Evolutionary conservation across 345 rosid species (phyloP).

Genomic region (Garcia nutans): DNA sequence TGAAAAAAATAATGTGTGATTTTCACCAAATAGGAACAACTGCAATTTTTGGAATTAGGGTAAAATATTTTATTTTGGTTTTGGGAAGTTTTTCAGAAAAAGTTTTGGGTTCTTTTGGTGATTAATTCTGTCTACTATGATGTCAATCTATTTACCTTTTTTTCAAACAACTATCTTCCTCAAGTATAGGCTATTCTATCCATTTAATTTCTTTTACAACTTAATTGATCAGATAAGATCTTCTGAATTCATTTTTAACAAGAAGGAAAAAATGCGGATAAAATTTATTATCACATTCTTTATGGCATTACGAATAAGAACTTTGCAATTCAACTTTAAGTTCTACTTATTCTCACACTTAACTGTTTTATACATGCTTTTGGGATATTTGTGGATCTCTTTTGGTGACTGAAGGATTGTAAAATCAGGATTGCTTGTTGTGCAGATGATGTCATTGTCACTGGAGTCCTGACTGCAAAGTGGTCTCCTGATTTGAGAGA

Average conservation of each 20-base stretch:
- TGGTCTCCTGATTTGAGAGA: slow-evolving; percentile 95
- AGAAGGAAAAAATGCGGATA: neutral
- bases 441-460: slow-evolving; percentile 83
- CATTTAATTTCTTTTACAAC: neutral
- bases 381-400: neutral
- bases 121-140: neutral
- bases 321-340: neutral
- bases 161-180: neutral
- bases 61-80: too few species aligned
- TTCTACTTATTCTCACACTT: neutral
- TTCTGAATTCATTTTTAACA: neutral
- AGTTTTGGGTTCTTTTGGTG: too few species aligned
- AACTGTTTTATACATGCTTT: neutral
- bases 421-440: neutral
- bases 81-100: too few species aligned
- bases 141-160: neutral
- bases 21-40: too few species aligned
- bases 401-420: neutral
- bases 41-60: too few species aligned
- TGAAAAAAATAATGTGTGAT: too few species aligned
- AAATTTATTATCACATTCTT: neutral
- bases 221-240: too few species aligned
- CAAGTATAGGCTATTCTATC: neutral
- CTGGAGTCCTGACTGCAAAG: slow-evolving; percentile 84
- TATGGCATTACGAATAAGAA: neutral